Conservation (phyloP, 164 flowering plant genomes). For the Stephania yunnanensis region DNA sequence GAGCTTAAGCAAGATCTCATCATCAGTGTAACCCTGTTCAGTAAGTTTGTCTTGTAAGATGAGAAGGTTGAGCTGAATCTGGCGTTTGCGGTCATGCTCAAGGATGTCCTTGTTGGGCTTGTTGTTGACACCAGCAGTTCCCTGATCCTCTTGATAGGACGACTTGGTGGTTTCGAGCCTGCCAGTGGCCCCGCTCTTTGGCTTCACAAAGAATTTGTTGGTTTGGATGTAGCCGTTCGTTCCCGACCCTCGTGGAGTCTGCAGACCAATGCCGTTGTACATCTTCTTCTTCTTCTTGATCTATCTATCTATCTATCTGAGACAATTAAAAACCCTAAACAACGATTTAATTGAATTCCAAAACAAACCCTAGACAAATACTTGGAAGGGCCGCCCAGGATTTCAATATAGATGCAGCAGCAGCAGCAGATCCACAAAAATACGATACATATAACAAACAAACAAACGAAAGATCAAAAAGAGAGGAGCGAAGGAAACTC, state of each 20-base stretch:
- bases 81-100: slow-evolving; percentile 90
- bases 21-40: slow-evolving; percentile 84
- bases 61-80: slow-evolving; percentile 81
- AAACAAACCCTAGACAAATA: too few relatives aligned
- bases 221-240: slow-evolving; percentile 86
- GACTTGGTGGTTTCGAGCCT: slow-evolving; percentile 39
- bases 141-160: slow-evolving; percentile 63
- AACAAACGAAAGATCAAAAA: too few relatives aligned
- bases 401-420: too few relatives aligned
- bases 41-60: slow-evolving; percentile 67
- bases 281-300: too few relatives aligned
- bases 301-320: too few relatives aligned
- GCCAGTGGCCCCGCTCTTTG: slow-evolving; percentile 34
- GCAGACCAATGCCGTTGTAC: slow-evolving; percentile 96
- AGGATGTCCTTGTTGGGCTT: slow-evolving; percentile 76
- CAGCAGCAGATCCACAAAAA: too few relatives aligned
- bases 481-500: too few relatives aligned
- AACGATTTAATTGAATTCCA: too few relatives aligned
- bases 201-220: slow-evolving; percentile 73
- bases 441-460: too few relatives aligned
- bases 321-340: too few relatives aligned
- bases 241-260: slow-evolving; percentile 90
- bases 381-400: too few relatives aligned
- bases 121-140: slow-evolving; percentile 78
- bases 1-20: slow-evolving; percentile 60